These are phyloP conservation scores for Lichtheimia corymbifera DNA, from an alignment of 371 early-diverging fungal species.

Conservation along the genomic window DNA sequence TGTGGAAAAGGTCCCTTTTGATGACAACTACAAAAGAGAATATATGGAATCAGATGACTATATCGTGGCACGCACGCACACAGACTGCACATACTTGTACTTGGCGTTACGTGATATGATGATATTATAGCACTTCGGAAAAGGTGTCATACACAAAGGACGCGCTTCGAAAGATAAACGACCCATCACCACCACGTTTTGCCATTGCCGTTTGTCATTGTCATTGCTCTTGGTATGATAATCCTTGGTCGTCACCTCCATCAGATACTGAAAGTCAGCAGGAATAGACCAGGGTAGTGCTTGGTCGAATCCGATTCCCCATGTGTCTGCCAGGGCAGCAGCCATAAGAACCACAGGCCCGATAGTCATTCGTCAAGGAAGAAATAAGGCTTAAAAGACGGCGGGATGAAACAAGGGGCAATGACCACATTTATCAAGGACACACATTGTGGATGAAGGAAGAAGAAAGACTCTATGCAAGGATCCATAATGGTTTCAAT, in stretches of 20 bases:
- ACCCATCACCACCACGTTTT: constrained; percentile 90
- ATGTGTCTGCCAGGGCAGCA: constrained; percentile 52
- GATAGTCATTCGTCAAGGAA: constrained; percentile 6
- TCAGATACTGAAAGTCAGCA: constrained; percentile 83
- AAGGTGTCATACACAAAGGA: constrained; percentile 75
- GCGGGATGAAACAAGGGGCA: background rate
- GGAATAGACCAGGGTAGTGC: constrained; percentile 85
- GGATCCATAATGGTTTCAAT: too few relatives aligned
- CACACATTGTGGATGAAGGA: too few relatives aligned
- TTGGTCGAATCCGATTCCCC: constrained; percentile 79
- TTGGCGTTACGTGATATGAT: constrained; percentile 71
- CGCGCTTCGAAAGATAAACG: constrained; percentile 89
- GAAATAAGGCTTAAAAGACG: background rate
- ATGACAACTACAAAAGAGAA: background rate
- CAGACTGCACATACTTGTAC: constrained; percentile 37
- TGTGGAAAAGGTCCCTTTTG: constrained; percentile 14
- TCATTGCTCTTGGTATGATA: constrained; percentile 6
- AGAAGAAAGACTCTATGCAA: too few relatives aligned
- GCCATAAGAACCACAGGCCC: constrained; percentile 67
- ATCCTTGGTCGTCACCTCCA: constrained; percentile 61
- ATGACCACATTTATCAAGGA: too few relatives aligned
- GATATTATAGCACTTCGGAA: constrained; percentile 77
- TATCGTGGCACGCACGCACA: constrained; percentile 19
- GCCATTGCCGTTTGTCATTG: constrained; percentile 9
- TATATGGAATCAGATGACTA: background rate